phyloP scores from a whole-genome alignment of 2,329 filamentous ascomycete genomes.

The Cytospora paraplurivora region DNA sequence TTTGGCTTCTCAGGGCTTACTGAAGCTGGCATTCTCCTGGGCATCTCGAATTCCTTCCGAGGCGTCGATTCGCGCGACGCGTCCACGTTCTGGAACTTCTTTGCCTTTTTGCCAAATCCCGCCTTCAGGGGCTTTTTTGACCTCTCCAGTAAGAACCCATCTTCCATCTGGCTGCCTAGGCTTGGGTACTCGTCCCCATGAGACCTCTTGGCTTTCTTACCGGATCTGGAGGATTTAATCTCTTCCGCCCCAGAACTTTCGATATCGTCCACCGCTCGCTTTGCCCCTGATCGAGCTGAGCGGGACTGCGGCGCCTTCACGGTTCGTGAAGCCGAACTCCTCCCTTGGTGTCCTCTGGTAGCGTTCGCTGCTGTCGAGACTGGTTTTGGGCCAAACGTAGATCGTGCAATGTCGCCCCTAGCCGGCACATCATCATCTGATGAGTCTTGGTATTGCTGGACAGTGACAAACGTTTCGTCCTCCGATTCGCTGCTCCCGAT shows the following conservation, averaged over 20 bases:
- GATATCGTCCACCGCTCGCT: slow-evolving; percentile 10
- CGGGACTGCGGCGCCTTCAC: not conserved
- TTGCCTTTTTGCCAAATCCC: slow-evolving; percentile 18
- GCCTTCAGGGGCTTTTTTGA: not conserved
- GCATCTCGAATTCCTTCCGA: not conserved
- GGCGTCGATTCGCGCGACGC: slow-evolving; percentile 8
- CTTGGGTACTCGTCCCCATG: not conserved
- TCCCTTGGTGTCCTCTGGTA: not conserved
- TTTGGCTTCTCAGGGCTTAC: slow-evolving; percentile 18
- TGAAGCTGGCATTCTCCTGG: slow-evolving; percentile 11
- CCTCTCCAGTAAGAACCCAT: slow-evolving; percentile 13
- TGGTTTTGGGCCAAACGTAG: slow-evolving; percentile 35
- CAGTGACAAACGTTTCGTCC: slow-evolving; percentile 24
- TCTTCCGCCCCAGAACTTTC: slow-evolving; percentile 6
- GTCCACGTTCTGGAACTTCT: not conserved
- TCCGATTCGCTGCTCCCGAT: slow-evolving; percentile 34
- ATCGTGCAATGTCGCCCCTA: slow-evolving; percentile 39
- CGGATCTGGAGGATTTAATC: not conserved
- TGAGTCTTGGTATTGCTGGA: slow-evolving; percentile 19
- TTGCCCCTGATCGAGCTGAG: slow-evolving; percentile 8
- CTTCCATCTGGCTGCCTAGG: slow-evolving; percentile 21
- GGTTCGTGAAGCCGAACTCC: not conserved
- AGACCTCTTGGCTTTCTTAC: slow-evolving; percentile 13
- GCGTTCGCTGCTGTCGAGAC: slow-evolving; percentile 14
- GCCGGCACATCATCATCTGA: slow-evolving; percentile 33